These are phyloP conservation scores for Pseudocercospora cruenta DNA, from an alignment of 2,329 filamentous ascomycete genomes.

Conservation along the genomic window DNA sequence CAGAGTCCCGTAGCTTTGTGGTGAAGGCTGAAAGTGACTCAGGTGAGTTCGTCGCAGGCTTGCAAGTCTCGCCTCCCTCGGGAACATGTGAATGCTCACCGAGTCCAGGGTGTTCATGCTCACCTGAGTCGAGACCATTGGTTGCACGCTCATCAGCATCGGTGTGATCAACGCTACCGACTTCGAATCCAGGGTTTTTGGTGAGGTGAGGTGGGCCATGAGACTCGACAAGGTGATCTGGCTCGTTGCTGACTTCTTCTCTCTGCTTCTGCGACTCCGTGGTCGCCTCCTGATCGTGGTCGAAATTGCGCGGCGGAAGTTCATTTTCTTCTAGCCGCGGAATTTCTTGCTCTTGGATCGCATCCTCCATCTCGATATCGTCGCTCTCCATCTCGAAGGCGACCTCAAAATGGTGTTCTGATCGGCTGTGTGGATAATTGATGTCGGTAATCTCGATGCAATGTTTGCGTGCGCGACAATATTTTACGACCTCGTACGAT, in stretches of 20 bases:
- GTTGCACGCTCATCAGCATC: not conserved
- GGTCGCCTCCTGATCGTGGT: not conserved
- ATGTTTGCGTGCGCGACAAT: not conserved
- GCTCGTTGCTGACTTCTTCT: not conserved
- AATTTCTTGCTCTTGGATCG: not conserved
- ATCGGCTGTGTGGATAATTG: not conserved
- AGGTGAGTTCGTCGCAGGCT: not conserved
- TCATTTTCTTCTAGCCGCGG: not conserved
- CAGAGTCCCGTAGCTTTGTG: conserved; percentile 10
- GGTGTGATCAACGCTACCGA: not conserved
- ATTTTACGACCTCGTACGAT: not conserved
- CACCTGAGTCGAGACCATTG: not conserved
- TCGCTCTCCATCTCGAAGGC: conserved; percentile 1
- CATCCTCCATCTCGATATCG: conserved; percentile 7
- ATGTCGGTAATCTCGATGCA: not conserved
- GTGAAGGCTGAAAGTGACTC: not conserved
- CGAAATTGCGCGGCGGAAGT: not conserved
- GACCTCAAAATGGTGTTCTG: not conserved
- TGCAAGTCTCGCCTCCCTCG: not conserved
- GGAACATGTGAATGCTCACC: not conserved
- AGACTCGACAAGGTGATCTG: not conserved
- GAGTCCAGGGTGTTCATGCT: not conserved
- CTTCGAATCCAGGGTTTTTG: not conserved
- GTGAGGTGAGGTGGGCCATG: not conserved
- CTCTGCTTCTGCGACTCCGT: not conserved